These are phyloP conservation scores for Knufia fluminis DNA, from an alignment of 2,329 filamentous ascomycete species.

Conservation along the genomic window DNA sequence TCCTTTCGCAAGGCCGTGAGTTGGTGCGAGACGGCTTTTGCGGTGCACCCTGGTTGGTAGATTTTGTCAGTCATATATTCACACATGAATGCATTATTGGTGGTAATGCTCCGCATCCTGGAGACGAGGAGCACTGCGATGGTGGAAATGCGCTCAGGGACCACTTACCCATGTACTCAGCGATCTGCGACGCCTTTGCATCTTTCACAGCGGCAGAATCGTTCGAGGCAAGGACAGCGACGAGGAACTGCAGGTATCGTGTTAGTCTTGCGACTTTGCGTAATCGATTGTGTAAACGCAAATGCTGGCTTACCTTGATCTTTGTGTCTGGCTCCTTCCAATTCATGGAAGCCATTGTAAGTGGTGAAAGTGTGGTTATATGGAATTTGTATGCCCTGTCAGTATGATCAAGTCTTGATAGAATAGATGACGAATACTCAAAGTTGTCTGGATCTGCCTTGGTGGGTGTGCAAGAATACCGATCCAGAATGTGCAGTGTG, in stretches of 20 bases:
- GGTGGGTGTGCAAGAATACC: no score
- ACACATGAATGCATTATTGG: not conserved
- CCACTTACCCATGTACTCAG: conserved; percentile 5
- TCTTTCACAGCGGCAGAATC: not conserved
- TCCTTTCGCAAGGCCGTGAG: conserved; percentile 8
- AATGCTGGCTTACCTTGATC: conserved; percentile 15
- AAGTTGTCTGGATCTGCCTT: no score
- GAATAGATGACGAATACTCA: not conserved
- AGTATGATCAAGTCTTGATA: not conserved
- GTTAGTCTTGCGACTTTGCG: not conserved
- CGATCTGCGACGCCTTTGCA: conserved; percentile 2
- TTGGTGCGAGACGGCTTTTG: conserved; percentile 12
- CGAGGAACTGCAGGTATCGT: not conserved
- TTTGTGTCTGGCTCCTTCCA: conserved; percentile 13
- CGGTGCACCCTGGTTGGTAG: conserved; percentile 11
- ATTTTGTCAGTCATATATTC: not conserved
- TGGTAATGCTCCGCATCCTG: no score
- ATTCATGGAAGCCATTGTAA: not conserved
- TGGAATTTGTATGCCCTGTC: not conserved
- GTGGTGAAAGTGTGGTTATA: not conserved
- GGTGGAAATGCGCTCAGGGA: not conserved
- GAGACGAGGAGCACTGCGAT: not conserved
- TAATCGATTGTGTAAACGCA: not conserved
- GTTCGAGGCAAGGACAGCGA: not conserved
- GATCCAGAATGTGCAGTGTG: not conserved